phyloP scores from a whole-genome alignment of 805 yeast species.

The Starmerella bombicola region DNA sequence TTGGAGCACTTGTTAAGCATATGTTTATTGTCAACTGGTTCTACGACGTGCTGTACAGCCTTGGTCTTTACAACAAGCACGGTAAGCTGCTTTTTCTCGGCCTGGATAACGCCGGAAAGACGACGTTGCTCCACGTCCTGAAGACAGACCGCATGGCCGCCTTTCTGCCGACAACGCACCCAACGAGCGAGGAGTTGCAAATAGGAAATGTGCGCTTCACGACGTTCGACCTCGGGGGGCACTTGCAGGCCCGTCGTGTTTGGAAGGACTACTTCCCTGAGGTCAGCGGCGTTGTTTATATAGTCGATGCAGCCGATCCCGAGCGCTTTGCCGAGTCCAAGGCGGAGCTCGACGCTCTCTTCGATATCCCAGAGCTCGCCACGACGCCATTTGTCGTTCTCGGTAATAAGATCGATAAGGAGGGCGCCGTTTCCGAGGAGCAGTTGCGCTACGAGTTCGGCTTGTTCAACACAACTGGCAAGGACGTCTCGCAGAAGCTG shows the following conservation, averaged over 20 bases:
- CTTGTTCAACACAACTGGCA: conserved; percentile 80
- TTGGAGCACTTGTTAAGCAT: too few relatives aligned
- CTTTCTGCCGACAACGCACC: conserved; percentile 94
- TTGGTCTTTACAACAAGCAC: conserved; percentile 85
- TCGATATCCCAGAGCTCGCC: conserved; percentile 80
- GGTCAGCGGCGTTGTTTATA: conserved; percentile 91
- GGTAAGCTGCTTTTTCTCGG: conserved; percentile 93
- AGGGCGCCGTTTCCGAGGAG: conserved; percentile 87
- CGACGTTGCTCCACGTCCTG: conserved; percentile 73
- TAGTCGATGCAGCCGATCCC: conserved; percentile 94
- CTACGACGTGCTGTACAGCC: conserved; percentile 63
- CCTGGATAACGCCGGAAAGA: conserved; percentile 95
- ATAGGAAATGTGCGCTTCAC: conserved; percentile 95
- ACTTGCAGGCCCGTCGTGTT: conserved; percentile 94
- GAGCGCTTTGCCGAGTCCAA: conserved; percentile 90
- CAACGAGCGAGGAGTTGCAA: conserved; percentile 92
- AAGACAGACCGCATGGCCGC: conserved; percentile 96
- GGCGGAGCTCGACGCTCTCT: conserved; percentile 85
- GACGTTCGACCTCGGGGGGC: conserved; percentile 97
- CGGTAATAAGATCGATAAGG: conserved; percentile 94
- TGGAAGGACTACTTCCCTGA: conserved; percentile 99
- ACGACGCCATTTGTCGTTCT: conserved; percentile 84
- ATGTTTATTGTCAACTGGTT: conserved; percentile 43
- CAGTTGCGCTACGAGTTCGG: conserved; percentile 87
- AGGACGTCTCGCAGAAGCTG: conserved; percentile 55